phyloP scores from a whole-genome alignment of 2,329 filamentous ascomycete species.

The Trichoderma hamatum region DNA sequence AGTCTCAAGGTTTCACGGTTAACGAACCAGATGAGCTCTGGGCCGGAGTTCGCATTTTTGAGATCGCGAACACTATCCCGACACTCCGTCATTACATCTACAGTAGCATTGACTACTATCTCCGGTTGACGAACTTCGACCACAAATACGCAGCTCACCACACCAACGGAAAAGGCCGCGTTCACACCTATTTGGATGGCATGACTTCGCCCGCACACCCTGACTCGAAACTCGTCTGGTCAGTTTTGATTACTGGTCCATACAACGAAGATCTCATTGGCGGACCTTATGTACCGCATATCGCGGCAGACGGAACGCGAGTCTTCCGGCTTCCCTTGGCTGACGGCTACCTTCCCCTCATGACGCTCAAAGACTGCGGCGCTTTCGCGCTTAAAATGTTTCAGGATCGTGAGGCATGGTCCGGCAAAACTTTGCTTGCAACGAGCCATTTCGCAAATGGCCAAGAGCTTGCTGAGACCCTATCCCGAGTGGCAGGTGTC shows the following conservation, averaged over 20 bases:
- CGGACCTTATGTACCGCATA: background rate
- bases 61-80: background rate
- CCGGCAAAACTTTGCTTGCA: background rate
- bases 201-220: background rate
- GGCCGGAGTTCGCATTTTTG: background rate
- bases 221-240: background rate
- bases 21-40: background rate
- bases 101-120: slow-evolving; percentile 3
- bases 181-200: background rate
- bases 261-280: background rate
- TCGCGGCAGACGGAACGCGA: background rate
- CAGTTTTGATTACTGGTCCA: background rate
- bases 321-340: background rate
- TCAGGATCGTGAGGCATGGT: background rate
- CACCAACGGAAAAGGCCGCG: background rate
- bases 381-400: background rate
- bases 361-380: background rate
- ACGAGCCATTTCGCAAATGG: background rate
- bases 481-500: background rate
- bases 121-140: background rate
- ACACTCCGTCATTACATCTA: background rate
- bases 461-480: background rate
- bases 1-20: background rate
- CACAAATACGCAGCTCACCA: background rate
- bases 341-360: background rate